A percentile compares a stretch with the other conserved stretches of the same genome.
Conservation (phyloP, 2,329 filamentous ascomycete species). For the Xylaria sp. region DNA sequence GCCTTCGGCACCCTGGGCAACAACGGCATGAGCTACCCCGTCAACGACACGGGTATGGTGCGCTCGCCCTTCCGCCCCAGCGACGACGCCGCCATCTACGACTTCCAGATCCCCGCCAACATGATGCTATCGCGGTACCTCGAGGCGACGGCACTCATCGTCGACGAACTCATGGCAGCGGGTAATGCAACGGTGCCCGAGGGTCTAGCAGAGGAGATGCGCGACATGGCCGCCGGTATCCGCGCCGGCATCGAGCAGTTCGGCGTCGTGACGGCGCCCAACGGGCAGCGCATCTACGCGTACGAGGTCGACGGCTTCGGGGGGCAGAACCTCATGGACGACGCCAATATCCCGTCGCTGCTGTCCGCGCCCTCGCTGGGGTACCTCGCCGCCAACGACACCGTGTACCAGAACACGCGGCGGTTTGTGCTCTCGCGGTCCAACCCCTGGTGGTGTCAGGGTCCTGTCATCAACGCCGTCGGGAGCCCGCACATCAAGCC, state of each 20-base stretch:
- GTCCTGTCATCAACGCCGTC: slow-evolving; percentile 75
- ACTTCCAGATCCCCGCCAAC: slow-evolving; percentile 90
- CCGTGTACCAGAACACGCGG: slow-evolving; percentile 81
- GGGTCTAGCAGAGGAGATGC: slow-evolving; percentile 66
- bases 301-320: slow-evolving; percentile 83
- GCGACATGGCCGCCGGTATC: slow-evolving; percentile 69
- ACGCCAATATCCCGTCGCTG: slow-evolving; percentile 76
- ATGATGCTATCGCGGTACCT: slow-evolving; percentile 81
- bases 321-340: slow-evolving; percentile 73
- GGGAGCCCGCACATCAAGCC: slow-evolving; percentile 75
- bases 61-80: slow-evolving; percentile 90
- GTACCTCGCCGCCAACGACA: slow-evolving; percentile 67
- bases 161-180: slow-evolving; percentile 51
- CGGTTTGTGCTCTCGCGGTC: slow-evolving; percentile 78
- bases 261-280: slow-evolving; percentile 66
- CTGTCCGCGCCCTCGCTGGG: slow-evolving; percentile 73
- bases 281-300: slow-evolving; percentile 69
- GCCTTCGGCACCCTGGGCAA: slow-evolving; percentile 86
- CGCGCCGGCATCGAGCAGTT: slow-evolving; percentile 74
- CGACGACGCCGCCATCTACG: slow-evolving; percentile 86
- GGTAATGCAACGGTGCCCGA: slow-evolving; percentile 29
- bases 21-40: slow-evolving; percentile 80
- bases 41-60: slow-evolving; percentile 82
- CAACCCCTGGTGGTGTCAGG: slow-evolving; percentile 82
- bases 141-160: slow-evolving; percentile 58